Evolutionary conservation across 140 eudicot species (phyloP), one percentile per base, ranked within the genome.

Genomic region (Ambrosia hybrid): DNA sequence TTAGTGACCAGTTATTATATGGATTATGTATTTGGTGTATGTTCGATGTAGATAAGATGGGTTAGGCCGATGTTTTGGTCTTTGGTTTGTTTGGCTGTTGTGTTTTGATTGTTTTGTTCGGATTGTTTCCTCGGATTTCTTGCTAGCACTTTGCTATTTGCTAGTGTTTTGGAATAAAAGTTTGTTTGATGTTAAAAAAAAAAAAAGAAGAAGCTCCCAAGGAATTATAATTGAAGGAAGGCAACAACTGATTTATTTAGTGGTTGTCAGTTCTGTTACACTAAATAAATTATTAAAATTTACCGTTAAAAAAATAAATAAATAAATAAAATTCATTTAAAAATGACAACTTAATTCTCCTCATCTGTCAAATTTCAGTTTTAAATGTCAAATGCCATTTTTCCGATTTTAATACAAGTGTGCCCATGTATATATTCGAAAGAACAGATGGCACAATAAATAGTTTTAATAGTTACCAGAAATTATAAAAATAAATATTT

Each of bases 381-480:
- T 6, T 57, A 16, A 7, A 57, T 21, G 4, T 8, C 59, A 53
- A n/a, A n/a, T n/a, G 9, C 3, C 14, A 21, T 16, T 57, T 57
- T 17, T 7, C 10, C 26, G 6, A 57, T 57, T 57, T 57, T 56
- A 56, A 57, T 17, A 57, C 62, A 17, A 57, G 62, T 57, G 62
- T 57, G 62, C 62, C 62, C 62, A 57, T 57, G 62, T 17, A 57
- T 57, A 17, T 17, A 57, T 57, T 57, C 37, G 62, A 9, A 7
- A 2, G 62, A 57, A 57, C 37, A 17, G 62, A 57, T 21, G 26
- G 26, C 26, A 21, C 26, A 21, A 21, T 21, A 21, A 21, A 21
- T 21, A 21, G 26, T 21, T 21, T 21, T 21, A 21, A 21, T 21
- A 21, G 26, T 21, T 21, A 21, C 26, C 26, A 21, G 26, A 21